Conservation (phyloP, 768 basidiomycete genomes). For the Collybia sordida region DNA sequence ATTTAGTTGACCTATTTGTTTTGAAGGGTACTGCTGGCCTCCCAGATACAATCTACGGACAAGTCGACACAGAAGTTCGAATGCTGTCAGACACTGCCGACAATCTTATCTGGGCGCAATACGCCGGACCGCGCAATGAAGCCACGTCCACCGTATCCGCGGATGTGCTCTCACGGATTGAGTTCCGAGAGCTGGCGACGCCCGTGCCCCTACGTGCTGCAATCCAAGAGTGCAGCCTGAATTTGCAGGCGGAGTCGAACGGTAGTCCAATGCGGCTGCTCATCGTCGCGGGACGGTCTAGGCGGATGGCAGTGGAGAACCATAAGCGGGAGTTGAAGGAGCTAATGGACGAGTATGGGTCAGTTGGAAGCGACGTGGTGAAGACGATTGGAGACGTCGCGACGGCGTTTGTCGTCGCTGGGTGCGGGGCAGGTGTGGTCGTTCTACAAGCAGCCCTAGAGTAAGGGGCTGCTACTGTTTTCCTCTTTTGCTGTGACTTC, state of each 20-base stretch:
- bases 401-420: conserved; percentile 68
- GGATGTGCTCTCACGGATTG: conserved; percentile 53
- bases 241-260: not conserved
- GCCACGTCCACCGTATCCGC: conserved; percentile 16
- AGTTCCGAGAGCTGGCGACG: conserved; percentile 57
- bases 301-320: conserved; percentile 70
- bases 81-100: conserved; percentile 87
- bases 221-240: conserved; percentile 40
- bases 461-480: too few relatives aligned
- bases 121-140: conserved; percentile 31
- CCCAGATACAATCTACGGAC: conserved; percentile 73
- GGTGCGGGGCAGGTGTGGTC: conserved; percentile 56
- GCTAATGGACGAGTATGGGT: conserved; percentile 56
- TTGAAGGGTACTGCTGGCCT: conserved; percentile 37
- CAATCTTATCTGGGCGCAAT: conserved; percentile 70
- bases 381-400: conserved; percentile 88
- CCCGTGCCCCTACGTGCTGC: conserved; percentile 61
- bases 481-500: too few relatives aligned
- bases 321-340: conserved; percentile 71
- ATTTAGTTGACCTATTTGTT: conserved; percentile 1
- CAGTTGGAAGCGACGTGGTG: conserved; percentile 60
- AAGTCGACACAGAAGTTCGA: conserved; percentile 58
- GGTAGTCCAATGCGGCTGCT: conserved; percentile 42
- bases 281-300: conserved; percentile 71
- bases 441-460: conserved; percentile 60